Percentiles rank a stretch among this genome's conserved stretches.
These are phyloP conservation scores for Cyanidiococcus yangmingshanensis DNA, from an alignment of 23 red algal genomes.

Conservation along the genomic window DNA sequence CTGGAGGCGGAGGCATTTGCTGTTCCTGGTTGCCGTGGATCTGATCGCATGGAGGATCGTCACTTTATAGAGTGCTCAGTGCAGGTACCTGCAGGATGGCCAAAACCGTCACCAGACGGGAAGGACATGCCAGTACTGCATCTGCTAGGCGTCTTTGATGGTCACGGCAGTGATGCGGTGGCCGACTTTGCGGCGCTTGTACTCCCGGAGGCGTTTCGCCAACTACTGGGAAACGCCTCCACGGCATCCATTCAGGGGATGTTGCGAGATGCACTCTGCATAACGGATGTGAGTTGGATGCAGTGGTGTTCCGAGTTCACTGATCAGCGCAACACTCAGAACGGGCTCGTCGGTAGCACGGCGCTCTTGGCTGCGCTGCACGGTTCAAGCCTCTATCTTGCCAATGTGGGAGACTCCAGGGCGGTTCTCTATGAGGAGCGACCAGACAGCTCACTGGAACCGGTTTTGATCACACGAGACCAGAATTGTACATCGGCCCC, in stretches of 20 bases:
- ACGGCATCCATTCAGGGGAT: constrained; percentile 21
- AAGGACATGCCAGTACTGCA: constrained; percentile 31
- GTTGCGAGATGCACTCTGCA: constrained; percentile 35
- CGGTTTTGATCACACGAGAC: constrained; percentile 23
- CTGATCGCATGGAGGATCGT: constrained; percentile 94
- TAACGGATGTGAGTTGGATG: constrained; percentile 49
- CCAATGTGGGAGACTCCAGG: constrained; percentile 83
- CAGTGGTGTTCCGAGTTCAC: constrained; percentile 26
- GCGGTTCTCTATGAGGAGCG: constrained; percentile 54
- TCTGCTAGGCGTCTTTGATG: constrained; percentile 79
- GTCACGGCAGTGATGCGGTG: constrained; percentile 67
- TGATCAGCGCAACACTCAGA: neutral
- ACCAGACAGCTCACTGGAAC: neutral
- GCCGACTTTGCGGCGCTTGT: constrained; percentile 40
- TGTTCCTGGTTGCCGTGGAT: constrained; percentile 60
- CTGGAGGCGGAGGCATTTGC: constrained; percentile 39
- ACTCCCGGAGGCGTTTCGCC: constrained; percentile 44
- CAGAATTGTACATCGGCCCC: constrained; percentile 41
- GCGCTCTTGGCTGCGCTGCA: constrained; percentile 47
- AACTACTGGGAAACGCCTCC: constrained; percentile 24
- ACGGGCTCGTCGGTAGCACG: constrained; percentile 46
- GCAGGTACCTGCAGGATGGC: neutral
- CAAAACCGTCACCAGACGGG: neutral
- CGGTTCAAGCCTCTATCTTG: constrained; percentile 48
- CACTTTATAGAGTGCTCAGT: constrained; percentile 30